Base-by-base conservation (phyloP, 2,329 filamentous ascomycete species). In the Pseudogymnoascus sp. region DNA sequence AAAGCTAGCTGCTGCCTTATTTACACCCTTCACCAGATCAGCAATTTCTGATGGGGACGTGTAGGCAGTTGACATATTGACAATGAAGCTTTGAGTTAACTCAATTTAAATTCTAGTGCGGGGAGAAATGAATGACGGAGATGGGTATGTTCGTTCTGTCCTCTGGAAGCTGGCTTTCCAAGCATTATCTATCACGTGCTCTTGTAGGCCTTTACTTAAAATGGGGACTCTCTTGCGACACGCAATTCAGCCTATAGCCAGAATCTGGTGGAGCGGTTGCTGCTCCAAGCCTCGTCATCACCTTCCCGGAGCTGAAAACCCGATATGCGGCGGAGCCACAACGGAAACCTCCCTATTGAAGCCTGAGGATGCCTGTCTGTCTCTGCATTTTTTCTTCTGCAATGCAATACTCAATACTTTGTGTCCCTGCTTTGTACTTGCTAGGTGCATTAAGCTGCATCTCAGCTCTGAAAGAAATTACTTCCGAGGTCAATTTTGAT, bases 21-120 rank as follows among this genome's bases (percentile, higher is more conserved):
- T 67, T 13, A 69, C 61, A 60, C 61, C 64, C 35, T 31, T 64
- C 8, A 68, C 66, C 59, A 68, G 64, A 19, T 61, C 61, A 50
- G 63, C 40, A 14, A 68, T 62, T 47, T 68, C 66, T 33, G 61
- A 19, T 4, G 61, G 13, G 4, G 65, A 44, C 2, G 61, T 50
- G 59, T 67, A 67, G 8, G 59, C 62, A 56, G 65, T 64, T 50
- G 67, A 35, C 65, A 68, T 68, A 19, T 53, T 64, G 47, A 11
- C 24, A 31, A 16, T 16, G 8, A 16, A 16, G 47, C 47, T 53
- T 29, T 14, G 5, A 53, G 47, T 16, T 11, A 31, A 53, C 14
- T 24, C 21, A 29, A 16, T 10, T 1, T 16, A 29, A 6, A 29
- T 16, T 53, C 14, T 29, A 13, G 6, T 10, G 24, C 21, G 47